These are phyloP conservation scores for Sporobolomyces pararoseus DNA, from an alignment of 768 basidiomycete genomes.

Conservation along the genomic window DNA sequence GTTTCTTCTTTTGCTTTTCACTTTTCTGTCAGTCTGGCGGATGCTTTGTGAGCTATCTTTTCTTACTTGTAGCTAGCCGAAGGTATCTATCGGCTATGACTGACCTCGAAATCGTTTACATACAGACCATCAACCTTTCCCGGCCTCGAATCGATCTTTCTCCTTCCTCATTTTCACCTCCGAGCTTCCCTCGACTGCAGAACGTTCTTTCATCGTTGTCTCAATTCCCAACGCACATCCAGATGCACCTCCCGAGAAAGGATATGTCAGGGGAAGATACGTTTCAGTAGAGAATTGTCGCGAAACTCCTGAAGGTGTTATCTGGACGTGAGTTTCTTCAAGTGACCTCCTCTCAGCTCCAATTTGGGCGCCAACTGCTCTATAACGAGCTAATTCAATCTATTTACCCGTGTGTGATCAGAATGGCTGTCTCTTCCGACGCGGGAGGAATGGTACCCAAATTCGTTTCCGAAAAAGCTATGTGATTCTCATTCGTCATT, in stretches of 20 bases:
- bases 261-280: conserved; percentile 47
- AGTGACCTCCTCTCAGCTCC: background rate
- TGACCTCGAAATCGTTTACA: background rate
- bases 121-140: conserved; percentile 47
- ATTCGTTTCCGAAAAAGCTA: conserved; percentile 46
- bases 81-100: too few relatives aligned
- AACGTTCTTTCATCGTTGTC: conserved; percentile 41
- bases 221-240: conserved; percentile 48
- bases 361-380: background rate
- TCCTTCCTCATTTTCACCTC: conserved; percentile 22
- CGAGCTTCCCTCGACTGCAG: conserved; percentile 8
- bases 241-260: conserved; percentile 43
- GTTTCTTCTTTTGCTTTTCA: background rate
- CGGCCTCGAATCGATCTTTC: conserved; percentile 44
- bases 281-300: conserved; percentile 47
- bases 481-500: conserved; percentile 13
- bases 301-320: conserved; percentile 41
- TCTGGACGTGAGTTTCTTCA: conserved; percentile 47
- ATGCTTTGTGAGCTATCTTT: conserved; percentile 8
- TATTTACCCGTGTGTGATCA: background rate
- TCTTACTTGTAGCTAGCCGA: too few relatives aligned
- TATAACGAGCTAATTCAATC: too few relatives aligned
- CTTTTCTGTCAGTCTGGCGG: conserved; percentile 21
- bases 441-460: conserved; percentile 46
- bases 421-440: conserved; percentile 20